phyloP scores from a whole-genome alignment of 495 filamentous ascomycete genomes.

The Neurospora sp. region DNA sequence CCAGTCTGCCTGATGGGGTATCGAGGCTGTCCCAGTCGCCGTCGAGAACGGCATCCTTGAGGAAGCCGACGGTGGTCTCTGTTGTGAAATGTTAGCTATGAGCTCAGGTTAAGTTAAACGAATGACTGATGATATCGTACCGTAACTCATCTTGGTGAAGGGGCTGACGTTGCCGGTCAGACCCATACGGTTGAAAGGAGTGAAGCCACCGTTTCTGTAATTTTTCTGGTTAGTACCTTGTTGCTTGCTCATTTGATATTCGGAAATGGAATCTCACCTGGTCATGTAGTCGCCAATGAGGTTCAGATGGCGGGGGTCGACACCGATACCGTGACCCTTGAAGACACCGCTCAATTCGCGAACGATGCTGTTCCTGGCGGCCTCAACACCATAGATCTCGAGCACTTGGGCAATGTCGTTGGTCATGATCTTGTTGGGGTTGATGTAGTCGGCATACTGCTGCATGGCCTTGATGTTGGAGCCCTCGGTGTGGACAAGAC shows the following conservation, averaged over 20 bases:
- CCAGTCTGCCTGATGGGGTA: constrained; percentile 78
- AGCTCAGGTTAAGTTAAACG: neutral
- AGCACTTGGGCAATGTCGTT: constrained; percentile 88
- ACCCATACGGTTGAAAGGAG: constrained; percentile 83
- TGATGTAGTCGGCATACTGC: constrained; percentile 73
- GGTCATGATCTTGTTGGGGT: constrained; percentile 77
- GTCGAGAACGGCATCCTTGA: constrained; percentile 84
- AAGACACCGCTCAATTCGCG: constrained; percentile 83
- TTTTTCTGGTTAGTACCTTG: neutral
- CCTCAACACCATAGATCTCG: constrained; percentile 83
- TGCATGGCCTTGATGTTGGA: constrained; percentile 88
- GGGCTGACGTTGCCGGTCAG: constrained; percentile 73
- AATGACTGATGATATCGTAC: constrained; percentile 5
- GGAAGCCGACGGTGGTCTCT: constrained; percentile 84
- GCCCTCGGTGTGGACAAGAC: constrained; percentile 67
- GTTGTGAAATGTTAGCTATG: constrained; percentile 2
- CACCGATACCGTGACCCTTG: constrained; percentile 81
- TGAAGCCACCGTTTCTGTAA: constrained; percentile 64
- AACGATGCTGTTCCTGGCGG: constrained; percentile 75
- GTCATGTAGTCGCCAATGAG: constrained; percentile 98
- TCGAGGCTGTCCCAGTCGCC: constrained; percentile 81
- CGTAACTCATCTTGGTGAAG: constrained; percentile 97
- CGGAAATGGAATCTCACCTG: constrained; percentile 2
- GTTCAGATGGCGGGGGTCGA: constrained; percentile 88
- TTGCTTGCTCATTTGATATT: neutral